A percentile compares a stretch with the other conserved stretches of the same genome.
Evolutionary conservation across 2,329 filamentous ascomycete species (phyloP).

Genomic region (Triangularia verruculosa): DNA sequence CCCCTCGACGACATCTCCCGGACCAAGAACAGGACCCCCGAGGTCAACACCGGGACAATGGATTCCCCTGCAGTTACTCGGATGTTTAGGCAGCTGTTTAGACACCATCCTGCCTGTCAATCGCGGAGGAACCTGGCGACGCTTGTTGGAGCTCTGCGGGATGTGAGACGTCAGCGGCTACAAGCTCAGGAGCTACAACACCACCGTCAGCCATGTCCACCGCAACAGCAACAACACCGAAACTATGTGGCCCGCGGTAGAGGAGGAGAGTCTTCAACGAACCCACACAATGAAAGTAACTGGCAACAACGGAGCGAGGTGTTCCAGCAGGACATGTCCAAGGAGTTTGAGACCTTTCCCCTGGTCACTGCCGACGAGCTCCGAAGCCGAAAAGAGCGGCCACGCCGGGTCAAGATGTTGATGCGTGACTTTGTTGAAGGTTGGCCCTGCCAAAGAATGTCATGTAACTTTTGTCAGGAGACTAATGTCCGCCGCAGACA

Average conservation of each 20-base stretch:
- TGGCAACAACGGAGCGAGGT: constrained; percentile 84
- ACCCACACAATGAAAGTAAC: constrained; percentile 55
- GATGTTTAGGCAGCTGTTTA: constrained; percentile 82
- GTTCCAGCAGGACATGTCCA: constrained; percentile 70
- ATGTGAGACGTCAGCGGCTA: constrained; percentile 31
- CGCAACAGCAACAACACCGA: constrained; percentile 26
- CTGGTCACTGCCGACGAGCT: constrained; percentile 81
- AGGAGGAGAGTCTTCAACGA: constrained; percentile 27
- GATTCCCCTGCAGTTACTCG: constrained; percentile 75
- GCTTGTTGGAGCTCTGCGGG: constrained; percentile 38
- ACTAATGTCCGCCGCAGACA: constrained; percentile 55
- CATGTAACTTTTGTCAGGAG: background rate
- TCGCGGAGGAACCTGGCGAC: constrained; percentile 44
- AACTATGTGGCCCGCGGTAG: constrained; percentile 19
- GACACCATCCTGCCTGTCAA: constrained; percentile 67
- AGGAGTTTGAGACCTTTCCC: constrained; percentile 80
- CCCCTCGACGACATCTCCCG: background rate
- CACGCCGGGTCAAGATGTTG: constrained; percentile 90
- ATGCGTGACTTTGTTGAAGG: constrained; percentile 97
- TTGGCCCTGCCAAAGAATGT: constrained; percentile 38
- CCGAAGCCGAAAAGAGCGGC: constrained; percentile 68
- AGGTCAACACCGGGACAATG: constrained; percentile 49
- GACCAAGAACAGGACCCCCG: background rate
- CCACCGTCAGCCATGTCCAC: constrained; percentile 24
- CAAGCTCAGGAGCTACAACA: constrained; percentile 25